A percentile compares a stretch with the other conserved stretches of the same genome.
phyloP scores from a whole-genome alignment of 2,329 filamentous ascomycete species.

The Pseudocercospora crystallina region DNA sequence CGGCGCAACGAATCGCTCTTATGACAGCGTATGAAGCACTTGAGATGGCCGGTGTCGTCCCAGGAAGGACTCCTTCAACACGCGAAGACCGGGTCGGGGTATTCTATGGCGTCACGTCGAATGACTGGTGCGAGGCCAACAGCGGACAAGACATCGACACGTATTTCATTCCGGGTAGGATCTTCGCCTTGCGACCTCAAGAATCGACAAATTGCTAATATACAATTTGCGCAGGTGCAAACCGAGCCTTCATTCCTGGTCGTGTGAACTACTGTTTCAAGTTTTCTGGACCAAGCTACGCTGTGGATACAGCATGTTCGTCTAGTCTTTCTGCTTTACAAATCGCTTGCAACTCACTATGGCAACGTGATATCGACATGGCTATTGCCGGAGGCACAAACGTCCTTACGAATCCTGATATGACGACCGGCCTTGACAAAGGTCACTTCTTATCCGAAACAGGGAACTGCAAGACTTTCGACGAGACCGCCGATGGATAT shows the following conservation, averaged over 20 bases:
- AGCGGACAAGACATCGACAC: constrained; percentile 19
- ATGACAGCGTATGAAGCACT: constrained; percentile 30
- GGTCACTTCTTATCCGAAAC: constrained; percentile 23
- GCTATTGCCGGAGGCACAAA: constrained; percentile 18
- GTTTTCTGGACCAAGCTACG: constrained; percentile 23
- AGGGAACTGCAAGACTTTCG: constrained; percentile 27
- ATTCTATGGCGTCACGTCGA: constrained; percentile 34
- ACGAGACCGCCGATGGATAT: constrained; percentile 36
- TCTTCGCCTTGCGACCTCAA: no score
- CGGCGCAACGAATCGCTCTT: constrained; percentile 23
- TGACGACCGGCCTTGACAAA: constrained; percentile 20
- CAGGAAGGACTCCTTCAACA: constrained; percentile 31
- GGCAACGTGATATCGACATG: constrained; percentile 21
- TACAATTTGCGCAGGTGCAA: no score
- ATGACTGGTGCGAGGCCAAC: constrained; percentile 31
- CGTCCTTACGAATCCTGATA: constrained; percentile 20
- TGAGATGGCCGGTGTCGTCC: constrained; percentile 25
- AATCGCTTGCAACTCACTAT: constrained; percentile 20
- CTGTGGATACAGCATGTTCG: constrained; percentile 30
- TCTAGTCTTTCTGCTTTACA: constrained; percentile 23
- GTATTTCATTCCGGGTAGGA: constrained; percentile 22
- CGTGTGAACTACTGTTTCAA: constrained; percentile 29
- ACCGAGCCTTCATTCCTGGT: constrained; percentile 24
- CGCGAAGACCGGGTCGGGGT: constrained; percentile 30
- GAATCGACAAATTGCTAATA: no score